Base-by-base conservation (phyloP, 768 basidiomycete genomes). In the Phanerodontia chrysosporium region DNA sequence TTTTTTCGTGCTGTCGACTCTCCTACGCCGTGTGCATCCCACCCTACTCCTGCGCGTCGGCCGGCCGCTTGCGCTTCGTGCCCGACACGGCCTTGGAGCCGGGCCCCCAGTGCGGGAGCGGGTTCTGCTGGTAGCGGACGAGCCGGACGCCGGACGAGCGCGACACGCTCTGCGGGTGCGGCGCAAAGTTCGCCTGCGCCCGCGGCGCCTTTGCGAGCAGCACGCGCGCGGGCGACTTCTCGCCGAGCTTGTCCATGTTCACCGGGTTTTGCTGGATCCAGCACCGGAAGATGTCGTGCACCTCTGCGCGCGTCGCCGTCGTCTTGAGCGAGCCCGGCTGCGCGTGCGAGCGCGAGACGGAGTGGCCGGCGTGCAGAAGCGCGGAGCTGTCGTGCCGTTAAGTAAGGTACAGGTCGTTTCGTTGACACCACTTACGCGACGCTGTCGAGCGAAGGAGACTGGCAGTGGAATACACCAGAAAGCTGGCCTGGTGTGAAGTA, bases 91-190 rank as follows among this genome's bases (percentile, higher is more conserved):
- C 88, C 66, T 80, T 87, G 55, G 80, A 79, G 16, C 83, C 90
- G 0, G 96, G 97, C 0, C 96, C 96, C 97, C 97, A 99, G 70
- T 97, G 81, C 1, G 85, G 80, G n/a, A 84, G 80, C 4, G 96
- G 97, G 68, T 97, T 98, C 61, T 84, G 83, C 71, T 96, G 94
- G 73, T 95, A 97, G 39, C 93, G 80, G 1, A 95, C 90, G 7
- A 96, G 75, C 63, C 91, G 92, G 58, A 90, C 76, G 57, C 84
- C 83, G 21, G 82, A 81, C 6, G 85, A 80, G 14, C 80, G 72
- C 8, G 82, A 83, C 2, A 82, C 77, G 0, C 85, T 81, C 3
- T 82, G 76, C 0, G 89, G 85, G 69, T 98, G 92, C 39, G 74
- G 81, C 16, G 77, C 80, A 69, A 98, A 96, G 67, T 91, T 82